Base-by-base conservation (phyloP, 768 basidiomycete genomes). In the Termitomyces titanicus region DNA sequence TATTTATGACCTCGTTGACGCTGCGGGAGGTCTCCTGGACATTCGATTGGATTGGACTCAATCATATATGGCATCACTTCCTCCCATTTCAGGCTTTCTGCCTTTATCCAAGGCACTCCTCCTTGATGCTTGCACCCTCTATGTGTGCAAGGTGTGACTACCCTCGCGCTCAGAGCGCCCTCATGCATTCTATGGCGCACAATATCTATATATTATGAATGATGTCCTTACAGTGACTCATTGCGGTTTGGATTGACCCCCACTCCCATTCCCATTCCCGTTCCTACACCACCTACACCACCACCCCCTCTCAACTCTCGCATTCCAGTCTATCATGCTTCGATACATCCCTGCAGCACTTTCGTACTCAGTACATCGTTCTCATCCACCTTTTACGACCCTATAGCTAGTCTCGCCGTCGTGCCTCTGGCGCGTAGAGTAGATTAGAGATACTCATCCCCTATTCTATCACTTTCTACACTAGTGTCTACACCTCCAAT, bases 1-100 rank as follows among this genome's bases (percentile, higher is more conserved):
- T 61, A 59, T 61, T 56, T 61, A 61, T 61, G 48, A 56, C 58
- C 58, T 63, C 51, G 33, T 48, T 33, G 51, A 48, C n/a, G n/a
- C n/a, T 47, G 43, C 46, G 15, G 51, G 48, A 56, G 54, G 56
- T 56, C 27, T 45, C 24, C 31, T 48, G 57, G 50, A 63, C 47
- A 40, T 45, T 52, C 18, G 43, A 45, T 46, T 20, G 46, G 29
- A 57, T 57, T 46, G 49, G 40, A 57, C 56, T 58, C 49, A 40
- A 34, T 55, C 56, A 48, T 34, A 40, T 52, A 51, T 57, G 48
- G 39, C 38, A 55, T 34, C 34, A 38, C 43, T 29, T 38, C 58
- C 52, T 57, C 50, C 35, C 42, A 31, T 44, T 61, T 48, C 17
- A 12, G 51, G 48, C 49, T 52, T 56, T 45, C 56, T 59, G 57